Base-by-base conservation (phyloP, 768 basidiomycete species). In the Leucocoprinus birnbaumii region DNA sequence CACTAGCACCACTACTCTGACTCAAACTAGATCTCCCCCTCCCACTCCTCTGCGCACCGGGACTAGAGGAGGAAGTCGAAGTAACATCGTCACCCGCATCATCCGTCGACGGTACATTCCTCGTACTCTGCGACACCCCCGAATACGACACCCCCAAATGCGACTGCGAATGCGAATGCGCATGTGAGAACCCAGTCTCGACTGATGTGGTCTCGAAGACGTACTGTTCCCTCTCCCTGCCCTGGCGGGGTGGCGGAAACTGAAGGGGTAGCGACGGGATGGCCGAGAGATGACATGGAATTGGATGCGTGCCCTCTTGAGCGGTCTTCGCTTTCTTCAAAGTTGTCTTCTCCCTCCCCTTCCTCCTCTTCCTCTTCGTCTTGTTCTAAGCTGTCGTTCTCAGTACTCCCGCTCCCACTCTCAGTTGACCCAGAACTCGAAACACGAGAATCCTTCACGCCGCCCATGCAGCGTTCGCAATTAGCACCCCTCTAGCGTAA, bases 231-330 rank as follows among this genome's bases (percentile, higher is more conserved):
- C 66, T 10, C 58, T 59, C 18, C 60, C 63, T 9, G 34, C n/a
- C n/a, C n/a, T n/a, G n/a, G n/a, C 53, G 6, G 80, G 80, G 2
- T 77, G 77, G 18, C 85, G 83, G 67, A 82, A 80, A 51, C 81
- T 76, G 77, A 89, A 88, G 9, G 87, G 88, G 63, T 86, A 87
- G 0, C 85, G 79, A 24, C 54, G 54, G 5, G 47, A 49, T 21
- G 87, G 84, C 91, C 91, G 4, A 94, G 79, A 58, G 87, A 89
- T 2, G 91, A 93, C 85, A 94, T 84, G 7, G 91, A 93, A 18
- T 84, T 88, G 0, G 89, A 90, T 3, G 82, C 86, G 16, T 85
- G 78, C 40, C 82, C 83, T 3, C 84, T 80, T 0, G 85, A 85
- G 3, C 73, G 79, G 1, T 72, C 79, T 35, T 80, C 80, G 11